Evolutionary conservation across 768 basidiomycete genomes (phyloP).

Genomic region (Postia placenta): DNA sequence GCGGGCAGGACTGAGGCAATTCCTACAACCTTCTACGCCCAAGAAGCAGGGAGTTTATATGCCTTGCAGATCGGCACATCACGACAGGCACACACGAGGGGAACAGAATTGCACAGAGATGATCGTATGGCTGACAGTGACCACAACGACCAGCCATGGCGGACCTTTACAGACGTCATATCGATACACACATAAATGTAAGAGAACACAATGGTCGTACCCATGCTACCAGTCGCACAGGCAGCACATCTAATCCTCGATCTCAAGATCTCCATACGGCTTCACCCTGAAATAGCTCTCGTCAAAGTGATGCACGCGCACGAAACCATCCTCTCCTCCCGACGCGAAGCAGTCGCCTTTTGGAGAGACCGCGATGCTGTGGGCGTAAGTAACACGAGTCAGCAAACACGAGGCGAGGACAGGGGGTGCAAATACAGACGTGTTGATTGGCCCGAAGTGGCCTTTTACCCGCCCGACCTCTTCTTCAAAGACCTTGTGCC

Average conservation of each 20-base stretch:
- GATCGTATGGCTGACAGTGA: too few species aligned
- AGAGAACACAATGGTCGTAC: not conserved
- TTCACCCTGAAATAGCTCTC: conserved; percentile 89
- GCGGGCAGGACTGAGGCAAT: too few species aligned
- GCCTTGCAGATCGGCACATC: too few species aligned
- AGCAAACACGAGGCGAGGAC: not conserved
- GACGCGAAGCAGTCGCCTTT: conserved; percentile 85
- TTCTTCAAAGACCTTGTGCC: conserved; percentile 96
- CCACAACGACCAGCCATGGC: too few species aligned
- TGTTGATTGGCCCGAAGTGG: conserved; percentile 95
- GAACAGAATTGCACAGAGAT: too few species aligned
- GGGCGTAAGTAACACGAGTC: conserved; percentile 10
- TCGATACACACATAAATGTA: not conserved
- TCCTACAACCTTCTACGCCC: too few species aligned
- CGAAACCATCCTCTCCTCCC: conserved; percentile 94
- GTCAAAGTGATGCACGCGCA: conserved; percentile 89
- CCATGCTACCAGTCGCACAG: not conserved
- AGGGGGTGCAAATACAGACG: conserved; percentile 49
- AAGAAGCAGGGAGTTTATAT: too few species aligned
- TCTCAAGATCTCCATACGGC: conserved; percentile 88
- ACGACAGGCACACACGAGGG: too few species aligned
- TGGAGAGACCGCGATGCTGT: conserved; percentile 89
- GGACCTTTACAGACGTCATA: too few species aligned
- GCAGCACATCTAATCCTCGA: conserved; percentile 38
- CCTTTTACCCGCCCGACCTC: conserved; percentile 97